Base-by-base conservation (phyloP, 139 green algal species). In the Ettlia oleoabundans region DNA sequence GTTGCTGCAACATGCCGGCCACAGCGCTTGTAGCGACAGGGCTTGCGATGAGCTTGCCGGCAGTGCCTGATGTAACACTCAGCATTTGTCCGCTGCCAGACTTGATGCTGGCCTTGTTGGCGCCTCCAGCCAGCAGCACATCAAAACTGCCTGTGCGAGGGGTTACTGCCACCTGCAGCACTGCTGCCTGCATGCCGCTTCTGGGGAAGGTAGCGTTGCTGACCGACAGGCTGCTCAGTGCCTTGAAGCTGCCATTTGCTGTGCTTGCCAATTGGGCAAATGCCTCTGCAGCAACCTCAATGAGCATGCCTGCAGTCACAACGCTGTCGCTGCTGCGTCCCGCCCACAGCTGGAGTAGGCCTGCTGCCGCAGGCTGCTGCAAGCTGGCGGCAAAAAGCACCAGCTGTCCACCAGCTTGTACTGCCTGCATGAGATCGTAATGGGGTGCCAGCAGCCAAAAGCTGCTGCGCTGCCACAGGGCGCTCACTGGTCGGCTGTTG, bases 381-480 rank as follows among this genome's bases (percentile, higher is more conserved):
- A 83, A 35, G 51, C 51, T 68, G 33, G 47, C 35, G 18, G 21
- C 32, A 67, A 86, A 82, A 19, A 71, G 18, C 0, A 58, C 71
- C 55, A 82, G 71, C 38, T 37, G 47, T 2, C 33, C 3, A n/a
- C 66, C 47, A 18, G 65, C 47, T 24, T 41, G 40, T 9, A 74
- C 64, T 32, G 52, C 38, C 30, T 37, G 30, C 1, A 66, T 52
- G 0, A 68, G 30, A 24, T 88, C 84, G 64, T 85, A 88, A 37
- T 83, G 71, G 4, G 66, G 70, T 2, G 89, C 83, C 24, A 83
- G 58, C 13, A 93, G 58, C 88, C 89, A 93, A 63, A 85, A 65
- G 33, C 86, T 76, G 28, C n/a, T 37, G n/a, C 79, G 74, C 55
- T 90, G 47, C 89, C 89, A 92, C 9, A 47, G 21, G 32, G 35